phyloP scores from a whole-genome alignment of 2,329 filamentous ascomycete species.

The Alternaria alternata region DNA sequence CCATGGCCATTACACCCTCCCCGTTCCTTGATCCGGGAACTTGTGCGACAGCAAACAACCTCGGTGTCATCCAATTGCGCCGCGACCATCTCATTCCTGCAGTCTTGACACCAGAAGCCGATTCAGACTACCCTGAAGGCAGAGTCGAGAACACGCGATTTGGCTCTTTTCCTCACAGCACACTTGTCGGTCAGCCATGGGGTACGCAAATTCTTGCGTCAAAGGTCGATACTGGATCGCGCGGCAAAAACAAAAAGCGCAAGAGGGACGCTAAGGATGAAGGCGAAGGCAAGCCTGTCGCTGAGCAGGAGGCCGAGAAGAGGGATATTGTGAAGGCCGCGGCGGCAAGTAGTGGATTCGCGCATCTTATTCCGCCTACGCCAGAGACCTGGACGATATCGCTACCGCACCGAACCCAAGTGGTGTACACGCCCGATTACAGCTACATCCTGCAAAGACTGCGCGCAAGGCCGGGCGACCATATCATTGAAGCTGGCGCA shows the following conservation, averaged over 20 bases:
- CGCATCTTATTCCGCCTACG: conserved; percentile 79
- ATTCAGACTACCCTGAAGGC: conserved; percentile 56
- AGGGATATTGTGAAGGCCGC: conserved; percentile 46
- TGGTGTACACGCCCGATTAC: conserved; percentile 87
- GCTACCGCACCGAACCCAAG: conserved; percentile 82
- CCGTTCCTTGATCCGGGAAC: conserved; percentile 80
- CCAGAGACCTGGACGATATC: conserved; percentile 84
- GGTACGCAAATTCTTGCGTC: conserved; percentile 91
- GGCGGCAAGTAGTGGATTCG: conserved; percentile 71
- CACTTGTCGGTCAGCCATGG: conserved; percentile 77
- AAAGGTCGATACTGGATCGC: conserved; percentile 88
- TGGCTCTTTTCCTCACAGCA: conserved; percentile 71
- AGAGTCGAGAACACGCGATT: conserved; percentile 85
- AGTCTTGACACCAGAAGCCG: conserved; percentile 57
- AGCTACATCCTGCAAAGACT: conserved; percentile 83
- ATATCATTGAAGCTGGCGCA: conserved; percentile 80
- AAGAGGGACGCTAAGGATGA: conserved; percentile 54
- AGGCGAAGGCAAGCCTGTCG: conserved; percentile 21
- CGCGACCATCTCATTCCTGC: conserved; percentile 84
- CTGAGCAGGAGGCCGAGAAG: conserved; percentile 44
- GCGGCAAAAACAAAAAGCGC: conserved; percentile 68
- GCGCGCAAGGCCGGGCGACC: conserved; percentile 74
- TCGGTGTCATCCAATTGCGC: conserved; percentile 87
- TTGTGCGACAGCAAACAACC: conserved; percentile 67
- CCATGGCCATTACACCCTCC: conserved; percentile 59